phyloP scores from a whole-genome alignment of 441 rosid species.

The Gossypium gossypioides region DNA sequence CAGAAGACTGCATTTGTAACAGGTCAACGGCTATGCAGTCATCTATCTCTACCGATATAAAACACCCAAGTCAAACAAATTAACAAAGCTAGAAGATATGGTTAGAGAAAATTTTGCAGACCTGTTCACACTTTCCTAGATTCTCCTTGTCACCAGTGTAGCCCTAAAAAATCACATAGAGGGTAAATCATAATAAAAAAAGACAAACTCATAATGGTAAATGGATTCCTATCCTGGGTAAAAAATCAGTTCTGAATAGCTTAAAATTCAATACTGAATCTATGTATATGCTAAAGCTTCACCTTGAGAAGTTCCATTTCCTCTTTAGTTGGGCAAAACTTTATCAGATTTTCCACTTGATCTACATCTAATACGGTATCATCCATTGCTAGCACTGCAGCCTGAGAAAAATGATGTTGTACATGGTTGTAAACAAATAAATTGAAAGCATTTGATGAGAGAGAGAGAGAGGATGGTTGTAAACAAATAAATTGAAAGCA shows the following conservation, averaged over 20 bases:
- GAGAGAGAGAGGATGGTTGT: slow-evolving; percentile 11
- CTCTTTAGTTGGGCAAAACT: slow-evolving; percentile 94
- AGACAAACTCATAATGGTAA: slow-evolving; percentile 4
- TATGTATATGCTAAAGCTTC: slow-evolving; percentile 22
- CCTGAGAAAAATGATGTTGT: slow-evolving; percentile 36
- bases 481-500: neutral
- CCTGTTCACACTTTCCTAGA: slow-evolving; percentile 97
- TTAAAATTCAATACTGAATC: slow-evolving; percentile 4
- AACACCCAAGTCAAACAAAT: slow-evolving; percentile 7
- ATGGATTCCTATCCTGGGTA: slow-evolving; percentile 1
- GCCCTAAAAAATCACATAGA: slow-evolving; percentile 31
- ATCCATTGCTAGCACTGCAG: slow-evolving; percentile 92
- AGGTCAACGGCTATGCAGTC: neutral
- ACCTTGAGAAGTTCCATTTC: slow-evolving; percentile 99
- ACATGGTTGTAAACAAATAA: slow-evolving; percentile 9
- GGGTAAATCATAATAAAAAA: slow-evolving; percentile 18
- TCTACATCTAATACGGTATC: slow-evolving; percentile 79
- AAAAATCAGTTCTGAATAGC: slow-evolving; percentile 3
- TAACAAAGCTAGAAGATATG: slow-evolving; percentile 9
- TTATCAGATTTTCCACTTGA: slow-evolving; percentile 95
- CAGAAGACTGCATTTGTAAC: neutral
- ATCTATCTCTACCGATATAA: slow-evolving; percentile 7
- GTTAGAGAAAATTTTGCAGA: slow-evolving; percentile 21
- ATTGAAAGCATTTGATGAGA: neutral
- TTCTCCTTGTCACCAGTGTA: slow-evolving; percentile 72